phyloP scores from a whole-genome alignment of 257 asterid species.

The Fraxinus quadrangulata region DNA sequence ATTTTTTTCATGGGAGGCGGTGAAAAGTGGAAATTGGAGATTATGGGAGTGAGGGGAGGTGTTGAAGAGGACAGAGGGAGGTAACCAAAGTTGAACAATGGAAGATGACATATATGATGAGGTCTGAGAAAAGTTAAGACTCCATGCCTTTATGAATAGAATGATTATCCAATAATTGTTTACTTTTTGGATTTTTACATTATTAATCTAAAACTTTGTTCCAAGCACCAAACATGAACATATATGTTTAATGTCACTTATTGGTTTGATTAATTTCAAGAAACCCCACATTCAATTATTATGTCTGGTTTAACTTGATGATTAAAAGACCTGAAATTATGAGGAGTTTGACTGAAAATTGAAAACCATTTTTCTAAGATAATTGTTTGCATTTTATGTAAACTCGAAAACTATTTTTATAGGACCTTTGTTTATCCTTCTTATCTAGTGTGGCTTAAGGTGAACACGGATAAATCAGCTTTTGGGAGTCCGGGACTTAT shows the following conservation, averaged over 20 bases:
- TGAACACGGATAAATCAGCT: no score
- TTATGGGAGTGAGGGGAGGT: background rate
- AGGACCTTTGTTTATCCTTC: no score
- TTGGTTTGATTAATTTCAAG: constrained; percentile 29
- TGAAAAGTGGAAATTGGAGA: constrained; percentile 36
- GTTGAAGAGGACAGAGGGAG: constrained; percentile 3
- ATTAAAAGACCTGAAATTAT: constrained; percentile 8
- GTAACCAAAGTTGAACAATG: constrained; percentile 31
- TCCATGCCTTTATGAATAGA: constrained; percentile 56
- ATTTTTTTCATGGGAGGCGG: constrained; percentile 41
- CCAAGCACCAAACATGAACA: constrained; percentile 35
- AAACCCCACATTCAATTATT: constrained; percentile 37
- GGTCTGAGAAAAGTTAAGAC: constrained; percentile 48
- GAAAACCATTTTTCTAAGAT: background rate
- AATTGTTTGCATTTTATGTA: no score
- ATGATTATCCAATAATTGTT: constrained; percentile 91
- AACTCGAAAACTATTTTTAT: no score
- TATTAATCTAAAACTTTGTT: constrained; percentile 30
- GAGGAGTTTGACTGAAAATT: background rate
- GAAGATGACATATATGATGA: constrained; percentile 70
- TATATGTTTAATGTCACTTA: constrained; percentile 24
- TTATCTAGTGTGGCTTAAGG: no score
- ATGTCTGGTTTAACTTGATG: constrained; percentile 25
- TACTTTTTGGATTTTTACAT: constrained; percentile 49
- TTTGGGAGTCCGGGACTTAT: no score